Base-by-base conservation (phyloP, 257 asterid genomes). In the Scutellaria minor region DNA sequence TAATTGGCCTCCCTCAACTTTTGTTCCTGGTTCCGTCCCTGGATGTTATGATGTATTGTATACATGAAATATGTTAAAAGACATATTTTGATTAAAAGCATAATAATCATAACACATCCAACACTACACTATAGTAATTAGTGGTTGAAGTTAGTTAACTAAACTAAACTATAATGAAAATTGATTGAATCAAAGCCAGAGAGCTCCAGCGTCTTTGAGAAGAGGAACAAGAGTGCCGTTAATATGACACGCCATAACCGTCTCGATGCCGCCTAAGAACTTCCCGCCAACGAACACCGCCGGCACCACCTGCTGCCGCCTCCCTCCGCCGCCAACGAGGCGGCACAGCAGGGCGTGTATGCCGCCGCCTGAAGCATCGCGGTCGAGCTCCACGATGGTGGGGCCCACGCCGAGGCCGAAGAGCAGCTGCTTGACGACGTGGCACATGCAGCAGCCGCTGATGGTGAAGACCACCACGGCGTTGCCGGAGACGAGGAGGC, bases 361-460 rank as follows among this genome's bases (percentile, higher is more conserved):
- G 54, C 86, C 87, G 0, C 75, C 60, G 18, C 93, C 98, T 0
- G 86, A 80, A 4, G 81, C 60, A 41, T 88, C 88, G 13, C 78
- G 87, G 79, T 93, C 97, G 53, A 93, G 89, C 88, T 93, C 98
- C 20, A 89, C 87, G 5, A 93, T 57, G 2, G 88, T 81, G 2
- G 98, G 98, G 5, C 90, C 96, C 0, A 93, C 97, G 7, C 98
- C 98, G 1, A 93, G 90, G 6, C 98, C 98, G 59, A 90, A 78
- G 0, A 93, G 88, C 12, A 93, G 85, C 70, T 87, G 95, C 78
- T 86, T 90, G 58, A 90, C 97, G 6, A 89, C 98, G 72, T 93
- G 98, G 83, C 97, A 86, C 97, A 93, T 90, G 85, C 98, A 90
- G 73, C 98, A 92, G 0, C 93, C 91, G 68, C 90, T 87, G 64